phyloP scores from a whole-genome alignment of 1,284 basidiomycete species.

The Hemileia vastatrix region DNA sequence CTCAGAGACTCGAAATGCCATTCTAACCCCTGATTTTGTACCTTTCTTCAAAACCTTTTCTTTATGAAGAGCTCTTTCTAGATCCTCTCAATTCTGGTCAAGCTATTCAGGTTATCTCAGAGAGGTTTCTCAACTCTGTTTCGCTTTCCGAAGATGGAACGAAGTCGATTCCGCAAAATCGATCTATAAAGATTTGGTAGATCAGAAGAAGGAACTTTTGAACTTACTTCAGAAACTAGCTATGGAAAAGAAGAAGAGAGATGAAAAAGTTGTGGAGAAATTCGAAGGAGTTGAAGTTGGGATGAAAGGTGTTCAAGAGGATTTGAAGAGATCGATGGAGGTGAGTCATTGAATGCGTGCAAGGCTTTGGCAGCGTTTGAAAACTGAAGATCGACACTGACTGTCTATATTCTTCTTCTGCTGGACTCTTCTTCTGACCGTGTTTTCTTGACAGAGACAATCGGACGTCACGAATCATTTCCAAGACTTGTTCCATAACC shows the following conservation, averaged over 20 bases:
- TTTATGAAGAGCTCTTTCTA: constrained; percentile 23
- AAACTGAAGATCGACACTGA: too few relatives aligned
- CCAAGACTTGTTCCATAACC: too few relatives aligned
- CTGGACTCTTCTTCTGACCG: too few relatives aligned
- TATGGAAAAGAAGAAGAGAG: not conserved
- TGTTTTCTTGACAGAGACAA: too few relatives aligned
- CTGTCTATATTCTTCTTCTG: too few relatives aligned
- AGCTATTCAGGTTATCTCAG: constrained; percentile 29
- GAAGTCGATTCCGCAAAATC: constrained; percentile 20
- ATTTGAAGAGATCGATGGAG: not conserved
- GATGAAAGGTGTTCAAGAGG: not conserved
- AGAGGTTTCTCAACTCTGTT: constrained; percentile 28
- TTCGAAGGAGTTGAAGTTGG: not conserved
- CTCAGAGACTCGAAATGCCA: too few relatives aligned
- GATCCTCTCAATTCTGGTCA: constrained; percentile 28
- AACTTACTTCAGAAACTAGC: not conserved
- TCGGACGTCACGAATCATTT: too few relatives aligned
- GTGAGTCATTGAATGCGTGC: not conserved
- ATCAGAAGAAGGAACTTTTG: not conserved
- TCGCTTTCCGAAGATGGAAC: constrained; percentile 25
- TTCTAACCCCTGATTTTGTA: too few relatives aligned
- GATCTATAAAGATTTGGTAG: not conserved
- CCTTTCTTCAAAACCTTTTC: too few relatives aligned
- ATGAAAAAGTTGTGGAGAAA: not conserved
- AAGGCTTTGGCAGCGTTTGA: not conserved